Evolutionary conservation across 2,329 filamentous ascomycete species (phyloP), one percentile per base, ranked within the genome.

Genomic region (Diaporthe eres): DNA sequence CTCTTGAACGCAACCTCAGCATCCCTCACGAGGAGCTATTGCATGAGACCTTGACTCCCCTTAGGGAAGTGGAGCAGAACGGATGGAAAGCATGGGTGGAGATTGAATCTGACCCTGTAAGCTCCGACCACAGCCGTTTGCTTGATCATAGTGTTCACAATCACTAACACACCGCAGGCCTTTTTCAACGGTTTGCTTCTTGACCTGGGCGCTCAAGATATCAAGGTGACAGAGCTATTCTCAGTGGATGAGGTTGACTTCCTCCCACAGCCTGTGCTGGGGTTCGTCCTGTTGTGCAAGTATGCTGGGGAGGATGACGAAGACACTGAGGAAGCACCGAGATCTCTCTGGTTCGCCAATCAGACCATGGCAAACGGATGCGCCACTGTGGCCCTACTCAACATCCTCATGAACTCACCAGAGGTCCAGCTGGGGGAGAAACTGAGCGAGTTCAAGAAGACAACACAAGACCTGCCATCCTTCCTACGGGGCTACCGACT

Each of bases 331-430:
- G 80, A 88, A 74, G 87, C 89, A 77, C 86, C 85, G 60, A 86
- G 90, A 4, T 86, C 91, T 42, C 87, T 98, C 25, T 99, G 97
- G 96, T 98, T 98, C 83, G 95, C 96, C 39, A 98, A 98, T 81
- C 96, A 96, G 93, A 95, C 94, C 1, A 93, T 92, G 0, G 89
- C 91, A 74, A 98, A 98, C 83, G 93, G 95, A 37, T 99, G 97
- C 84, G 97, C 95, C 28, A 97, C 95, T n/a, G 91, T 98, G 61
- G 95, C 97, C 4, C 88, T 98, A 78, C 89, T 98, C 79, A 98
- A 98, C 80, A 98, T 98, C 76, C 87, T 98, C 81, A 97, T 98
- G 90, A 98, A 98, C 81, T 89, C 92, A 34, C 86, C 90, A 0
- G 87, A 86, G 0, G 84, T 95, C 4, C 85, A 91, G 15, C 88